Evolutionary conservation across 2,329 filamentous ascomycete genomes (phyloP), one percentile per base, ranked within the genome.

Genomic region (Ceratocystis cacaofunesta): DNA sequence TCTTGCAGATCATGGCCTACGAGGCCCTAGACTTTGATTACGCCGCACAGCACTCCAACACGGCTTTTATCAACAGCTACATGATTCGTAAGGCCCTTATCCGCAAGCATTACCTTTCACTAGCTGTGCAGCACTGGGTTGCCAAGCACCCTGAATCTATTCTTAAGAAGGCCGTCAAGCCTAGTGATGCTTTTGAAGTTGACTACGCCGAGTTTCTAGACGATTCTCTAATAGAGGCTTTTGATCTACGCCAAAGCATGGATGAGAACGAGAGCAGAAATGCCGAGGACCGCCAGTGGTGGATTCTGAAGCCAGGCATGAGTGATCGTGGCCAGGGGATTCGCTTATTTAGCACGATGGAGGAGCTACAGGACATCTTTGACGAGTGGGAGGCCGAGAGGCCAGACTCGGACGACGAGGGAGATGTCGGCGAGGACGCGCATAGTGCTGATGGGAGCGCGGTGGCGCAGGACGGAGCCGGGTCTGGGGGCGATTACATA

Each of bases 291-390:
- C 80, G 82, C 67, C 85, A 95, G 73, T 99, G 92, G 92, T 99
- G 94, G 94, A 97, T 99, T 69, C 75, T 99, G 67, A 99, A 99
- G 76, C 92, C 94, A 0, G 88, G 92, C 7, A 97, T 99, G 94
- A 96, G 90, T 74, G 94, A 99, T 73, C 83, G 92, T 28, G 94
- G 92, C 0, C 92, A 96, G 73, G 94, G 94, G 0, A 96, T 99
- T 66, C 79, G 90, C 48, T 78, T 99, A 0, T 99, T 99, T 74
- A 89, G 85, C 70, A 90, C 85, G 1, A 89, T 94, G 78, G 85
- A 87, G 65, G 86, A 95, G 72, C 77, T 99, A n/a, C 87, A 88
- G 68, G 80, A 73, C 15, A 94, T 99, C 64, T 99, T 97, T 72
- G 90, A 96, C 70, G 86, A 84, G 66, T 99, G 94, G 91, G 92